Evolutionary conservation across 305 asterid species (phyloP), one percentile per base, ranked within the genome.

Genomic region (Plantago lanceolata): DNA sequence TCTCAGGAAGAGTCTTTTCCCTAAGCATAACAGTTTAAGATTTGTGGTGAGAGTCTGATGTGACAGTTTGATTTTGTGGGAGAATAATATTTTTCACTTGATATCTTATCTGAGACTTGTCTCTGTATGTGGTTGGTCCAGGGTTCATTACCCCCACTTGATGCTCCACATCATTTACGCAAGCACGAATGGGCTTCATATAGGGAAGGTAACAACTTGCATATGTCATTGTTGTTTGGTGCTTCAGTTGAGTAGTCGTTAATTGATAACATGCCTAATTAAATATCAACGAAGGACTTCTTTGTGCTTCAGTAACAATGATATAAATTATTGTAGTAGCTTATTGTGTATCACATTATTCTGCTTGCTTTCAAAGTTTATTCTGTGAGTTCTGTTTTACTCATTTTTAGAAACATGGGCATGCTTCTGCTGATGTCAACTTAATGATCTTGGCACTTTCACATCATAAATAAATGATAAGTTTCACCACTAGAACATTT

Each of bases 111-210:
- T 49, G 58, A 40, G 19, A 24, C 52, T 45, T 59, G 52, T 31
- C 48, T 50, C 61, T 52, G 31, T 57, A 43, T 40, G 63, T 35
- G 48, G 40, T 61, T 55, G 68, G 64, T 78, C 60, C 85, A 90
- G 99, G 99, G 97, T 54, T 63, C 84, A 47, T 84, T 94, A 70
- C 96, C 99, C 40, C 99, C 96, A 33, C 92, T 94, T 48, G 97
- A 94, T 45, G 96, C 95, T 57, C 97, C 97, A 48, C 96, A 94
- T 78, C 99, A 94, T 83, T 71, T 90, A 74, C 96, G 99, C 64
- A 84, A 82, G 81, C 96, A 94, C 63, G 96, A 94, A 86, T 94
- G 99, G 97, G 94, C 80, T 71, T 75, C 90, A 26, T 94, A 83
- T 75, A 85, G 99, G 75, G 97, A 94, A 94, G 97, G 99, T 90